Evolutionary conservation across 345 rosid genomes (phyloP).

Genomic region (Salix caprea): DNA sequence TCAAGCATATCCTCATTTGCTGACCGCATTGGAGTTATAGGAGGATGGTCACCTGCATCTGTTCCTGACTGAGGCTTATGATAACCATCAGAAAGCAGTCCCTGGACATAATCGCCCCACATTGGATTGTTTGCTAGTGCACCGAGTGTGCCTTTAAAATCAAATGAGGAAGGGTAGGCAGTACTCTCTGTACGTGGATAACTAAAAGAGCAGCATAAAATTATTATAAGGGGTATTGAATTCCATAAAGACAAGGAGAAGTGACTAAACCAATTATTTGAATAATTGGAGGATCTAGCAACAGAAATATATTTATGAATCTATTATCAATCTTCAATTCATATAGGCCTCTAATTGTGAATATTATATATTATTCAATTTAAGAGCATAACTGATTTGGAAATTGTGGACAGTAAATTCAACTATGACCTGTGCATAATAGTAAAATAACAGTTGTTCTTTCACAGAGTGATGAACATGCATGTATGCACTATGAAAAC

Average conservation of each 20-base stretch:
- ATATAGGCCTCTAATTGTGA: too few species aligned
- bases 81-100: constrained; percentile 62
- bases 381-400: too few species aligned
- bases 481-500: too few species aligned
- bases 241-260: constrained; percentile 4
- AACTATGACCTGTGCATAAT: too few species aligned
- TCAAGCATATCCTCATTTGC: constrained; percentile 72
- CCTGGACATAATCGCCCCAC: constrained; percentile 55
- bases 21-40: constrained; percentile 81
- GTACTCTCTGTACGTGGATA: constrained; percentile 98
- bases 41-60: constrained; percentile 99
- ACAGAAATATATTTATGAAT: too few species aligned
- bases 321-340: too few species aligned
- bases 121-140: constrained; percentile 50
- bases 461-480: too few species aligned
- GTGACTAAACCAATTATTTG: neutral
- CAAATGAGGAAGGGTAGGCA: constrained; percentile 89
- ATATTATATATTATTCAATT: too few species aligned
- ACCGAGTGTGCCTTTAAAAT: constrained; percentile 71
- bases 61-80: constrained; percentile 68
- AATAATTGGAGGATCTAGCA: too few species aligned
- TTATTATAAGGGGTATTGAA: neutral
- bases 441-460: too few species aligned
- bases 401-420: too few species aligned
- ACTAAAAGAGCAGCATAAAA: constrained; percentile 33